Percentiles rank a stretch among this genome's conserved stretches.
phyloP scores from a whole-genome alignment of 352 stramenopile genomes.

The Globisporangium abappressorium region DNA sequence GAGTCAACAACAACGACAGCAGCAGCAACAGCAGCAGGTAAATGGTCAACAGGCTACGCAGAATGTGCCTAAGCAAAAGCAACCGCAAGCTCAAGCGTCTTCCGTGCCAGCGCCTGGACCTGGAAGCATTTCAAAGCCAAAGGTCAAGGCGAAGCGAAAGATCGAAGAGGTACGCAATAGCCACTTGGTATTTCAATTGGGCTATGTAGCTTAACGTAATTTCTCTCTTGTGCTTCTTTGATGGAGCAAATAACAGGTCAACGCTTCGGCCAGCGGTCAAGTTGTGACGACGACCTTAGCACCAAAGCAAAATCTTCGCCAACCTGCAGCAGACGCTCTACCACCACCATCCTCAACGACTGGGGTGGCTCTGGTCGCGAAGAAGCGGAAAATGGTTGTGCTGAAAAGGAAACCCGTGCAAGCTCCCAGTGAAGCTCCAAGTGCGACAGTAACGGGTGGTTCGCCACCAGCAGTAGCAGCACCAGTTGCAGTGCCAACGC shows the following conservation, averaged over 20 bases:
- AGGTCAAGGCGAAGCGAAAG: conserved; percentile 5
- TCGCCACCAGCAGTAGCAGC: not conserved
- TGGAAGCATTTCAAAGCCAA: not conserved
- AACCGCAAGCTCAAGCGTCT: not conserved
- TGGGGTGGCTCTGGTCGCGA: not conserved
- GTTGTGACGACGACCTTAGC: not conserved
- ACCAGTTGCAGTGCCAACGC: not conserved
- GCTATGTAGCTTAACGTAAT: no score
- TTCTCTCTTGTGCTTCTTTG: no score
- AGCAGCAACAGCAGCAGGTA: not conserved
- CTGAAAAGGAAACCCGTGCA: not conserved
- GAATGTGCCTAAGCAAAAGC: not conserved
- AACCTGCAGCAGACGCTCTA: not conserved
- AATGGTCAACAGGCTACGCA: not conserved
- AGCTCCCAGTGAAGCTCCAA: not conserved
- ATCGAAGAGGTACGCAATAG: not conserved
- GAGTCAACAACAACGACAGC: not conserved
- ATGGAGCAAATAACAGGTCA: not conserved
- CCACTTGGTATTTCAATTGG: no score
- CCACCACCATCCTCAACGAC: no score
- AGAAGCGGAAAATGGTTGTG: conserved; percentile 6
- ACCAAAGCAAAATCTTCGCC: not conserved
- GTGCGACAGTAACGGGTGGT: not conserved
- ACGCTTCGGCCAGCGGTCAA: not conserved
- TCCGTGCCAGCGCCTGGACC: not conserved